Base-by-base conservation (phyloP, 768 basidiomycete genomes). In the Russula virescens region DNA sequence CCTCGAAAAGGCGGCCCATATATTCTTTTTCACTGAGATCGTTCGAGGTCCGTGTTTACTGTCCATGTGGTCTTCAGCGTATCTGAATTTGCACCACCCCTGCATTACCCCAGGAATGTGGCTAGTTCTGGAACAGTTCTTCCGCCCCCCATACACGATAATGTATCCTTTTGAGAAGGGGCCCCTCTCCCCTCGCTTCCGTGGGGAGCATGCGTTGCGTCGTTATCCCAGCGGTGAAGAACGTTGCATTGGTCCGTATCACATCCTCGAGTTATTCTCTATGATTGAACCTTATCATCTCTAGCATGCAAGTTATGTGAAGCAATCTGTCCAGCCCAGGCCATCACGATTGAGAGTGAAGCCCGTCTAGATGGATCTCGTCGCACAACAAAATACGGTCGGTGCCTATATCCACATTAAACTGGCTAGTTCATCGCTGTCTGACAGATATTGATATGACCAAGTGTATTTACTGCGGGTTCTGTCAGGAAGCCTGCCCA, bases 401-500 rank as follows among this genome's bases (percentile, higher is more conserved):
- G 57, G 83, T 72, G 50, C 31, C 13, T 53, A 35, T 26, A 7
- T 23, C 18, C 4, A 21, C 28, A 23, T 47, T 2, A 42, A 34
- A 18, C 19, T 25, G 16, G 11, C 50, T 23, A 34, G 13, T 46
- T 54, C 18, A 48, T 8, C 25, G 38, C 13, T 18, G 28, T 23
- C 25, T 55, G 23, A 38, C 23, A 95, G 93, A 98, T 77, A 94
- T 98, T 70, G 97, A 99, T 75, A 99, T 99, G 97, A 99, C 97
- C 63, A 98, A 95, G 81, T 98, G 97, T 77, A 99, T 99, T 71
- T 99, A 99, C 80, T 99, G 97, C 76, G 97, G 97, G 58, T 98
- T 98, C 81, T 98, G 97, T 75, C 96, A 98, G 76, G 97, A 98
- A 77, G 97, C 97, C 34, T 99, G 97, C 74, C 97, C 97, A 2